Evolutionary conservation across 441 rosid species (phyloP).

Genomic region (Viola pubescens): DNA sequence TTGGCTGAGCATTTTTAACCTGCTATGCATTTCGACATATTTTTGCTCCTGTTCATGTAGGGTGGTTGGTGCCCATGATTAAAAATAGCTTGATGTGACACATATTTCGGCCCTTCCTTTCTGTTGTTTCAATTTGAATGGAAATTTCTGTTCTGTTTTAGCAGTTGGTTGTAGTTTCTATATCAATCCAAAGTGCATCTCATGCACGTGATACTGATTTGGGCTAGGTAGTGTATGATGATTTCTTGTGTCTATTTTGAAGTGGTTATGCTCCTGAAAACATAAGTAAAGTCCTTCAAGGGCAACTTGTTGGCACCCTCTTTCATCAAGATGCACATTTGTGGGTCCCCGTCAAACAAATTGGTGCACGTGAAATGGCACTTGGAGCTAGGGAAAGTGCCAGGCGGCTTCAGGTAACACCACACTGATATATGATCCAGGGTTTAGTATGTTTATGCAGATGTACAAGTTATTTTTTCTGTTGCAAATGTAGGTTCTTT

Average conservation of each 20-base stretch:
- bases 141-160: neutral
- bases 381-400: conserved; percentile 97
- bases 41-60: neutral
- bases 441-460: conserved; percentile 11
- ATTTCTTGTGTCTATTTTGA: conserved; percentile 21
- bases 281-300: conserved; percentile 70
- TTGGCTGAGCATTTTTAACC: neutral
- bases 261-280: conserved; percentile 85
- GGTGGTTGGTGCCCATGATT: neutral
- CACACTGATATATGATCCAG: conserved; percentile 7
- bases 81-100: neutral
- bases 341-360: conserved; percentile 50
- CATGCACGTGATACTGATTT: neutral
- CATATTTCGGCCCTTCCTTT: neutral
- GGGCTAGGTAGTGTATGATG: conserved; percentile 5
- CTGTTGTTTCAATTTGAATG: neutral
- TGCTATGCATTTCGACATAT: neutral
- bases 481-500: conserved; percentile 1
- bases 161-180: conserved; percentile 4
- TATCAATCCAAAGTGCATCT: neutral
- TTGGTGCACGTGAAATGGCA: conserved; percentile 78
- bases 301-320: conserved; percentile 84
- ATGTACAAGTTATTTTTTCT: neutral
- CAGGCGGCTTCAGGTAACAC: conserved; percentile 81
- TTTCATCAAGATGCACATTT: conserved; percentile 80